Evolutionary conservation across 371 early-diverging fungal genomes (phyloP), one percentile per base, ranked within the genome.

Genomic region (Capillidium rhysosporum): DNA sequence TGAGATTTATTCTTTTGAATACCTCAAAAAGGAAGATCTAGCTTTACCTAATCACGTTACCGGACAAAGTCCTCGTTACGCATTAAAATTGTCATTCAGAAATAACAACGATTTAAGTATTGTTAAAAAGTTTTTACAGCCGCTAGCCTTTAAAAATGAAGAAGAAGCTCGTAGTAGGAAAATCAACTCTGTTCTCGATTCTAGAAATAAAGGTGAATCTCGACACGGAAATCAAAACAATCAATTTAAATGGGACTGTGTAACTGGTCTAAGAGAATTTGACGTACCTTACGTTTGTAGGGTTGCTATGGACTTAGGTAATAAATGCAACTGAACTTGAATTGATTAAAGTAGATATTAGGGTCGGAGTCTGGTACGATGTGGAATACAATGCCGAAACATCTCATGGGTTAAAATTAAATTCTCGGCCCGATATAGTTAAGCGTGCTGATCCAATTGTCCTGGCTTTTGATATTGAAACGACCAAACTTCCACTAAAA

Each of bases 381-480:
- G 86, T 86, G 18, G 68, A 66, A 38, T 41, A 20, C 21, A 14
- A 52, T 41, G n/a, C n/a, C 16, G 82, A 78, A 0, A 61, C 65
- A 28, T 62, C 63, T 8, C 67, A 79, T 62, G 53, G 62, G 41
- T 72, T 91, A 12, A 67, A 61, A 0, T 61, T 95, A 26, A 72
- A 66, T 12, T 70, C 66, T n/a, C 75, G 82, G 28, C 65, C 73
- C 20, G 95, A 96, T 55, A 71, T 86, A 12, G 86, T 97, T n/a
- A 81, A 88, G 65, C 92, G 91, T 72, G 85, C 95, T 0, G 96
- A 98, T 43, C 94, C 93, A 0, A 87, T 92, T 0, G 82, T 98
- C 4, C 64, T 98, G 40, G 98, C 99, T 0, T 99, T 89, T 64
- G 99, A 98, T 75, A 99, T 99, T 51, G 99, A 98, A 69, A 98